Evolutionary conservation across 805 yeast genomes (phyloP).

Genomic region (Alloascoidea hylecoeti): DNA sequence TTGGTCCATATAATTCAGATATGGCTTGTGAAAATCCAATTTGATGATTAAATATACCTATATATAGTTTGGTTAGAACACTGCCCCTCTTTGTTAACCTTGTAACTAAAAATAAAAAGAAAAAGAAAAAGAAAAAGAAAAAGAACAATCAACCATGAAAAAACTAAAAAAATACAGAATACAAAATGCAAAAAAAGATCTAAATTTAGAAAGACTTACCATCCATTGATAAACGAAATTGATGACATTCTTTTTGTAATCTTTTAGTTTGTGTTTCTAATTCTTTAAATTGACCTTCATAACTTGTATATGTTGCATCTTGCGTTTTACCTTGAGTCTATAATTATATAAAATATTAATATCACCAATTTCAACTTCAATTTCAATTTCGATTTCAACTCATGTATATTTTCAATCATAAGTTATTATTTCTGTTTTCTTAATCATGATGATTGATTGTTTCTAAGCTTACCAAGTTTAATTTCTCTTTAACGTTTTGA

Average conservation of each 20-base stretch:
- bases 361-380: too few species aligned
- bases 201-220: background rate
- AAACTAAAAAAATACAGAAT: background rate
- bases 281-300: conserved; percentile 1
- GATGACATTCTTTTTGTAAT: background rate
- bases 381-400: too few species aligned
- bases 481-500: conserved; percentile 1
- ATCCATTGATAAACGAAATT: background rate
- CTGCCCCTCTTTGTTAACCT: too few species aligned
- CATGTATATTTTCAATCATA: too few species aligned
- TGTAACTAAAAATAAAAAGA: too few species aligned
- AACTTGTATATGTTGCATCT: conserved; percentile 1
- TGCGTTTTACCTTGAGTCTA: too few species aligned
- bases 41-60: background rate
- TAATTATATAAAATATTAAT: too few species aligned
- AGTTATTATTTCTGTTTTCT: too few species aligned
- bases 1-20: background rate
- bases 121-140: too few species aligned
- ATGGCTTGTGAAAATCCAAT: background rate
- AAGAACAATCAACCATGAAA: background rate
- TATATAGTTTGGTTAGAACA: too few species aligned
- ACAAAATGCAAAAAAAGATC: background rate
- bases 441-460: too few species aligned
- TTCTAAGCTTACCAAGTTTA: background rate
- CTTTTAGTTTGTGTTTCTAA: background rate